phyloP scores from a whole-genome alignment of 768 basidiomycete species.

The Sutorius australiensis region DNA sequence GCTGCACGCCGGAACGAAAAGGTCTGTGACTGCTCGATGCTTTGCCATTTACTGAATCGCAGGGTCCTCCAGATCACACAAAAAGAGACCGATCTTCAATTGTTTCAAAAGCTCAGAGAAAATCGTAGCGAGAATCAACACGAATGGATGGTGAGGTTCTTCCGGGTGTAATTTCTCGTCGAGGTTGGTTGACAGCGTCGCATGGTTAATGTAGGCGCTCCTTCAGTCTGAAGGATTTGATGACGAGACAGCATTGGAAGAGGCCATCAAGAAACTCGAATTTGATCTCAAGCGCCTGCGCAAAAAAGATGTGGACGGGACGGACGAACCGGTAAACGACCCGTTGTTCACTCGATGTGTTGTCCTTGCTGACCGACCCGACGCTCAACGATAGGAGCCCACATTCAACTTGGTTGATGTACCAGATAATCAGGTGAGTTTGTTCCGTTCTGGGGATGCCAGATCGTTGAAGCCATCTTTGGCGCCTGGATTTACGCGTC shows the following conservation, averaged over 20 bases:
- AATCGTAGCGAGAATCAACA: slow-evolving; percentile 55
- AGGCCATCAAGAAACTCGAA: slow-evolving; percentile 84
- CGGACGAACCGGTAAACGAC: slow-evolving; percentile 56
- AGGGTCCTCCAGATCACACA: slow-evolving; percentile 49
- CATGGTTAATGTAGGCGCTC: slow-evolving; percentile 39
- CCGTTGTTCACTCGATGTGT: not conserved
- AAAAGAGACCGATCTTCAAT: slow-evolving; percentile 72
- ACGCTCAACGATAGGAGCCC: slow-evolving; percentile 49
- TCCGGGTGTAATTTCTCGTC: not conserved
- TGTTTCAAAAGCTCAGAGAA: slow-evolving; percentile 62
- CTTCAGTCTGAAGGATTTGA: slow-evolving; percentile 70
- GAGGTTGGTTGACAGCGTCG: not conserved
- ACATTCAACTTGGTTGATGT: slow-evolving; percentile 89
- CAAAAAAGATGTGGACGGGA: slow-evolving; percentile 76
- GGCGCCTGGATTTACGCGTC: not conserved
- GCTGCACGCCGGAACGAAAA: slow-evolving; percentile 84
- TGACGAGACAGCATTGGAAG: slow-evolving; percentile 74
- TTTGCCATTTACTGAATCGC: not conserved
- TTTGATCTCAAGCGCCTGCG: slow-evolving; percentile 67
- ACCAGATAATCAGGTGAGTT: slow-evolving; percentile 77
- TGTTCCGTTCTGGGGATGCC: not conserved
- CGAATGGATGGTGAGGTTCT: slow-evolving; percentile 65
- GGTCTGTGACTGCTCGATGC: slow-evolving; percentile 35
- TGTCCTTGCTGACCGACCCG: not conserved
- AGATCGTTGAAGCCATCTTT: not conserved